These are phyloP conservation scores for Blastomyces emzantsi DNA, from an alignment of 2,329 filamentous ascomycete species.

Conservation along the genomic window DNA sequence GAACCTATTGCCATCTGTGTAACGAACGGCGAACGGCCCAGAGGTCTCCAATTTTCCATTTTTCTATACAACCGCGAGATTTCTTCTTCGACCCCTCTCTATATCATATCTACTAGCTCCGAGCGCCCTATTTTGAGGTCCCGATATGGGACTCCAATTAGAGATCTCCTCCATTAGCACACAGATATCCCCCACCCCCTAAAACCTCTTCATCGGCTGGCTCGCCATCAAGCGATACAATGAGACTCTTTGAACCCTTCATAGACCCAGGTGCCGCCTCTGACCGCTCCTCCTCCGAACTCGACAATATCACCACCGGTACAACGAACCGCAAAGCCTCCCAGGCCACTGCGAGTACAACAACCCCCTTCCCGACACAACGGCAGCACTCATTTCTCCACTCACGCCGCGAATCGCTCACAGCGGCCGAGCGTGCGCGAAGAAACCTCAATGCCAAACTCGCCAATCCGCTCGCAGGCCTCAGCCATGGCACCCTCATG, in stretches of 20 bases:
- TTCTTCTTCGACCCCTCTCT: background rate
- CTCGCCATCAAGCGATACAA: background rate
- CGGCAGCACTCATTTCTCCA: constrained; percentile 14
- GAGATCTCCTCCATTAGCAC: background rate
- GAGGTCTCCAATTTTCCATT: background rate
- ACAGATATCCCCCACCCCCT: background rate
- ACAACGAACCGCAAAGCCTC: constrained; percentile 9
- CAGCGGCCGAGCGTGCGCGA: constrained; percentile 33
- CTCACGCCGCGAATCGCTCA: constrained; percentile 17
- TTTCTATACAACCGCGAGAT: background rate
- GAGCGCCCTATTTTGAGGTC: background rate
- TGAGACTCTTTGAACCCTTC: background rate
- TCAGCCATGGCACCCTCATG: constrained; percentile 43
- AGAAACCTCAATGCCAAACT: constrained; percentile 43
- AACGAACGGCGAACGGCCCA: background rate
- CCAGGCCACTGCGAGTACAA: constrained; percentile 10
- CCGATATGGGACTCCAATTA: constrained; percentile 2
- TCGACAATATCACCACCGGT: constrained; percentile 10
- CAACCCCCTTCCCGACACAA: constrained; percentile 3
- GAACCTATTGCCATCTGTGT: background rate
- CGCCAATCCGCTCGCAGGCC: constrained; percentile 45
- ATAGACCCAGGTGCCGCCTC: constrained; percentile 1
- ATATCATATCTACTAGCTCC: background rate
- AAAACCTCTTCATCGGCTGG: background rate
- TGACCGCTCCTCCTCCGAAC: constrained; percentile 15